These are phyloP conservation scores for Ascochyta pisi DNA, from an alignment of 2,329 filamentous ascomycete genomes.

Conservation along the genomic window DNA sequence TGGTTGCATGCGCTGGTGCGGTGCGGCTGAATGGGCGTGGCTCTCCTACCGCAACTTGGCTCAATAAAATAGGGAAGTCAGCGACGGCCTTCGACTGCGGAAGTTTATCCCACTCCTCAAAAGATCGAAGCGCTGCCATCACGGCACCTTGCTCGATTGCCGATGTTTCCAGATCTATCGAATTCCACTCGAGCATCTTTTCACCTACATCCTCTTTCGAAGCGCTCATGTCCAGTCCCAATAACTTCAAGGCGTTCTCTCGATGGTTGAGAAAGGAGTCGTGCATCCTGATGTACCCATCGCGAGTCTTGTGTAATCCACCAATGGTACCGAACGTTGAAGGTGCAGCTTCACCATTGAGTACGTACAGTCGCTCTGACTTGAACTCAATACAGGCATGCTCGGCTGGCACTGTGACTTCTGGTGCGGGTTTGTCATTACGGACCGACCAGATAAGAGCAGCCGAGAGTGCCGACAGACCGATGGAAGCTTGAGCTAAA, in stretches of 20 bases:
- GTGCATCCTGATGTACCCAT: constrained; percentile 63
- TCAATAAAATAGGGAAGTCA: constrained; percentile 57
- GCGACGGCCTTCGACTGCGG: constrained; percentile 56
- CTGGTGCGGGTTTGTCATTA: constrained; percentile 38
- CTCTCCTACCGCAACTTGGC: constrained; percentile 37
- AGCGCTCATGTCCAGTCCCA: constrained; percentile 49
- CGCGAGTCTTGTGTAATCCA: constrained; percentile 59
- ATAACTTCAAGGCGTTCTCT: constrained; percentile 51
- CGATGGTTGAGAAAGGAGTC: constrained; percentile 62
- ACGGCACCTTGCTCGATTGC: constrained; percentile 53
- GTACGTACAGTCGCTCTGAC: constrained; percentile 58
- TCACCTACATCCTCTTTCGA: constrained; percentile 50
- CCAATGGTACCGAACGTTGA: constrained; percentile 55
- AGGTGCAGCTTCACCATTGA: constrained; percentile 49
- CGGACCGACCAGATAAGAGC: constrained; percentile 54
- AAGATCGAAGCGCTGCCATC: constrained; percentile 59
- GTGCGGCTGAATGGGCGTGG: constrained; percentile 5
- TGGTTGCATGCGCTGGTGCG: constrained; percentile 16
- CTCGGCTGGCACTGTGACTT: constrained; percentile 53
- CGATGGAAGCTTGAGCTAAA: constrained; percentile 61
- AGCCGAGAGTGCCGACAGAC: constrained; percentile 59
- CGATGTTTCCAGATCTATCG: constrained; percentile 57
- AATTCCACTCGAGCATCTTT: constrained; percentile 51
- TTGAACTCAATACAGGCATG: constrained; percentile 62
- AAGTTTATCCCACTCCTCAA: constrained; percentile 59